Evolutionary conservation across 1,284 basidiomycete species (phyloP).

Genomic region (Pseudozyma sp.): DNA sequence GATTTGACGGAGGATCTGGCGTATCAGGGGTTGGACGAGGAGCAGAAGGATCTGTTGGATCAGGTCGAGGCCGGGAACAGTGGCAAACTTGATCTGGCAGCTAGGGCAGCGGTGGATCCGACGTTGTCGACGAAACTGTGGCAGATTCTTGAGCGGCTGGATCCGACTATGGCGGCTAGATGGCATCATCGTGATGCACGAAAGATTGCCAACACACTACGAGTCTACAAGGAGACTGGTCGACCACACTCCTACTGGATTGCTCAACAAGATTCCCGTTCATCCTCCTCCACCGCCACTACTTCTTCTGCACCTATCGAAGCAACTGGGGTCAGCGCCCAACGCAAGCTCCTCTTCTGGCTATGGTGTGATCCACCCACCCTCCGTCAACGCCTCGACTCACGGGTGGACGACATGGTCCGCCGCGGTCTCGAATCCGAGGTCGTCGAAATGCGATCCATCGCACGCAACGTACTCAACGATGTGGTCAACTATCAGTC

Average conservation of each 20-base stretch:
- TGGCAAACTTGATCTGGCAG: constrained; percentile 14
- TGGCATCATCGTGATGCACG: constrained; percentile 97
- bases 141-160: constrained; percentile 77
- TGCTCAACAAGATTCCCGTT: constrained; percentile 70
- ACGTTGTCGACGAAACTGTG: constrained; percentile 73
- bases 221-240: constrained; percentile 81
- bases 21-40: constrained; percentile 3
- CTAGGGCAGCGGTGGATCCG: constrained; percentile 1
- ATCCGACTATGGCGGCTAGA: constrained; percentile 79
- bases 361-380: constrained; percentile 80
- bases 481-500: constrained; percentile 70
- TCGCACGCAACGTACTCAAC: constrained; percentile 57
- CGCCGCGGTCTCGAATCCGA: constrained; percentile 87
- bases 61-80: constrained; percentile 3
- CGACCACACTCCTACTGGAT: constrained; percentile 79
- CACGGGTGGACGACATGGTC: constrained; percentile 89
- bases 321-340: constrained; percentile 14
- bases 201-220: constrained; percentile 85
- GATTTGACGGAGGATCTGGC: constrained; percentile 3
- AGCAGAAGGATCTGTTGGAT: constrained; percentile 9
- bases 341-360: constrained; percentile 89
- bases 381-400: constrained; percentile 79
- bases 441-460: constrained; percentile 73
- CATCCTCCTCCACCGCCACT: not conserved
- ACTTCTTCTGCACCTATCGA: not conserved